phyloP scores from a whole-genome alignment of 2,329 filamentous ascomycete species.

The Fonsecaea pedrosoi region DNA sequence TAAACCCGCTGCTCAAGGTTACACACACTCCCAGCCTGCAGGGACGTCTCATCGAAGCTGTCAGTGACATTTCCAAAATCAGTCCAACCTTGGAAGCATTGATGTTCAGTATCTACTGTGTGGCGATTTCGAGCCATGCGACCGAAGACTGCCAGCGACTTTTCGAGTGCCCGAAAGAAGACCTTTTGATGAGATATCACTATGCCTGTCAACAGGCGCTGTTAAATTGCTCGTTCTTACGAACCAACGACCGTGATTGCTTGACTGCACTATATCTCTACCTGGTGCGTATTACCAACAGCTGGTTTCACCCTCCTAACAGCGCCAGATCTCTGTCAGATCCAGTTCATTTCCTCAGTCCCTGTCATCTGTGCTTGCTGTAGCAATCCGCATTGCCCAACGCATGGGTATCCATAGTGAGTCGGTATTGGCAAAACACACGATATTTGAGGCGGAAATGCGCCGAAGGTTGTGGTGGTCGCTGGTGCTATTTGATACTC shows the following conservation, averaged over 20 bases:
- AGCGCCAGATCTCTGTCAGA: constrained; percentile 60
- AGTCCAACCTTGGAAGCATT: constrained; percentile 67
- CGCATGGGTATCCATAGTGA: constrained; percentile 51
- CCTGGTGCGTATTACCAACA: constrained; percentile 62
- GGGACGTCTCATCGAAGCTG: constrained; percentile 67
- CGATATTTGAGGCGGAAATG: constrained; percentile 58
- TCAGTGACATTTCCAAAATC: constrained; percentile 61
- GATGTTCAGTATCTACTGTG: constrained; percentile 72
- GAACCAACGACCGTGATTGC: constrained; percentile 50
- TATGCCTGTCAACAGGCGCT: constrained; percentile 57
- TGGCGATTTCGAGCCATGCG: constrained; percentile 63
- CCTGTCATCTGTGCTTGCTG: constrained; percentile 51
- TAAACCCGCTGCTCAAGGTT: constrained; percentile 72
- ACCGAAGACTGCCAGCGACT: constrained; percentile 59
- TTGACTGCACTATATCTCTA: constrained; percentile 63
- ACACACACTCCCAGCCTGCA: constrained; percentile 72
- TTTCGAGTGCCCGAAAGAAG: constrained; percentile 52
- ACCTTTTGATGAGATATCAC: constrained; percentile 54
- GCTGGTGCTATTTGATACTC: constrained; percentile 55
- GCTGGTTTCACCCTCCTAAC: constrained; percentile 43
- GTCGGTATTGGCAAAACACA: constrained; percentile 50
- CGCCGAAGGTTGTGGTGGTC: constrained; percentile 48
- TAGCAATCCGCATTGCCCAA: constrained; percentile 50
- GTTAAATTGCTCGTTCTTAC: constrained; percentile 51
- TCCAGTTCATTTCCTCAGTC: constrained; percentile 58